Evolutionary conservation across 768 basidiomycete species (phyloP), one percentile per base, ranked within the genome.

Genomic region (Lactarius akahatsu): DNA sequence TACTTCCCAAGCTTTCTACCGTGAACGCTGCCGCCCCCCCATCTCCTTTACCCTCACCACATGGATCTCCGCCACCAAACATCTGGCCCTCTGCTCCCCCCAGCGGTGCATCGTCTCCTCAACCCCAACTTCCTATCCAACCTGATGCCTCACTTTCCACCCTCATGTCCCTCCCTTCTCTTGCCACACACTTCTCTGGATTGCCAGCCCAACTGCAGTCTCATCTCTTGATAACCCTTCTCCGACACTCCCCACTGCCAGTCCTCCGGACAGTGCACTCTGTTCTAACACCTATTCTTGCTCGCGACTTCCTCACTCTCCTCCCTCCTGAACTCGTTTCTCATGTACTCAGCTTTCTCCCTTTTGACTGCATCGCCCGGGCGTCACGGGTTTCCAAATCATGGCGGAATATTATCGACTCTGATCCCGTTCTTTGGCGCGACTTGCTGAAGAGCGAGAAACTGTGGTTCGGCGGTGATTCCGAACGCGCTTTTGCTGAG

Each of bases 321-420:
- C 85, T 98, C 11, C 97, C 97, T 5, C 88, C 92, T 40, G 96
- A 99, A 73, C 86, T 99, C 43, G 90, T 93, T 59, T 91, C 95
- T 1, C 90, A 92, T 69, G 85, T 98, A 69, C 84, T 98, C 69
- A 88, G 88, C 71, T 93, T 84, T 75, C 87, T 98, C 40, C 89
- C 94, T 4, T 90, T 90, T 70, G 81, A 87, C 3, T 86, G 91
- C 15, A 85, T 98, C 43, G 89, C 92, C 32, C 88, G 91, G 15
- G 93, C 94, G 11, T 89, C 94, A 18, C 85, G 93, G 40, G 96
- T 99, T 23, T 94, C 91, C 61, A 89, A 85, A 72, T 80, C 92
- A 15, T 99, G 97, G 97, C 82, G 89, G n/a, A 81, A 87, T 13
- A 91, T 94, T 71, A 92, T 98, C 69, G 96, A 98, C 74, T 89